Evolutionary conservation across 768 basidiomycete genomes (phyloP), one percentile per base, ranked within the genome.

Genomic region (Tulasnella sp.): DNA sequence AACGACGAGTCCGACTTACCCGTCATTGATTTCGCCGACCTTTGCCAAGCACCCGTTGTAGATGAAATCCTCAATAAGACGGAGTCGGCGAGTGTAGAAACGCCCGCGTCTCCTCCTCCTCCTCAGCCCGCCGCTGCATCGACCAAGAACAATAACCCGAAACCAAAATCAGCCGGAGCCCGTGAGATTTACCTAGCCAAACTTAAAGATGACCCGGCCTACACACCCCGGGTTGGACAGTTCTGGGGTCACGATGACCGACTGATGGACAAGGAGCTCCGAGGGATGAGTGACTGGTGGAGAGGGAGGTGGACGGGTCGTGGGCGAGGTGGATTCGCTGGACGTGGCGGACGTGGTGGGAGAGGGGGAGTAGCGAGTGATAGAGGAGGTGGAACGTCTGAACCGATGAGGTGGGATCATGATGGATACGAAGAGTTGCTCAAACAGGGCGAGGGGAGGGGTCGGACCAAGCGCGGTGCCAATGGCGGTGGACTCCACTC

Each of bases 191-290:
- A 96, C 71, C 84, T 89, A 63, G 80, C 88, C 64, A 82, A 85
- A 29, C 75, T 95, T 24, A 84, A 89, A 60, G 75, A 72, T 10
- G 93, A 96, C 69, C 92, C 93, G 1, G 88, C 89, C 1, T 92
- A 84, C 69, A 86, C 90, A 27, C 93, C 93, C 23, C 86, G 83
- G 24, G 86, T 94, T 23, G 93, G 93, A 56, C 85, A 85, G 63
- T 96, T 96, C 68, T 96, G 90, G 91, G 84, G 88, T 3, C 93
- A 96, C 68, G 93, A 96, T 70, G 92, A 95, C 69, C 84, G 93
- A 49, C 73, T 92, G 56, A 74, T 90, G 68, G 85, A 88, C 71
- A 88, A 88, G 70, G 83, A 88, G 62, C 71, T 89, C 43, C 80
- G 90, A 43, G 85, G 84, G 68, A 72, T 93, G 47, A 90, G 87